Conservation (phyloP, 441 rosid genomes). For the Brassica balearica region DNA sequence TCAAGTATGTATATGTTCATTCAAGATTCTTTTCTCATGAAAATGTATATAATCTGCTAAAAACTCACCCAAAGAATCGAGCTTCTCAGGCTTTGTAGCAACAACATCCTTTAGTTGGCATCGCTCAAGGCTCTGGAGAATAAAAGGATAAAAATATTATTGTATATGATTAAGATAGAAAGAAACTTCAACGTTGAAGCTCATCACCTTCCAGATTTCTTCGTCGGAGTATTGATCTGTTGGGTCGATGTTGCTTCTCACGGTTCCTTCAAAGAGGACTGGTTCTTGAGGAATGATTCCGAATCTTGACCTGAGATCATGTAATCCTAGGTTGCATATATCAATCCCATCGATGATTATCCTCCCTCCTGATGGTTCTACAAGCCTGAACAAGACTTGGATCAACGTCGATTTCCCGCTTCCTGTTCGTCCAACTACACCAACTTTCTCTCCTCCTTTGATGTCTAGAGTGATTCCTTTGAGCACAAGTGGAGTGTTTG, state of each 20-base stretch:
- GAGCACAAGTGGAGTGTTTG: conserved; percentile 85
- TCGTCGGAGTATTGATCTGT: conserved; percentile 75
- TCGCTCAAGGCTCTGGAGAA: conserved; percentile 70
- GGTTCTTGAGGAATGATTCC: conserved; percentile 98
- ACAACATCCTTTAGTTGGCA: conserved; percentile 84
- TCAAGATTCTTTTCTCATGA: not conserved
- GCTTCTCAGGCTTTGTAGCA: conserved; percentile 80
- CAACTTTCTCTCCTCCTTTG: conserved; percentile 88
- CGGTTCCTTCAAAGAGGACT: conserved; percentile 94
- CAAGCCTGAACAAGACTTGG: conserved; percentile 89
- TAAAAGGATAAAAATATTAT: not conserved
- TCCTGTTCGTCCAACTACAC: conserved; percentile 94
- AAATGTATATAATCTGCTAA: not conserved
- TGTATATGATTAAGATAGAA: not conserved
- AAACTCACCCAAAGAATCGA: conserved; percentile 72
- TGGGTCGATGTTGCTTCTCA: conserved; percentile 90
- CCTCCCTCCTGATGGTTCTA: conserved; percentile 85
- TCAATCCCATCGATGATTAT: conserved; percentile 83
- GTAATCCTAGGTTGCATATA: conserved; percentile 75
- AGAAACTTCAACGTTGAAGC: not conserved
- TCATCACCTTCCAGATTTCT: conserved; percentile 79
- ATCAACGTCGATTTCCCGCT: conserved; percentile 94
- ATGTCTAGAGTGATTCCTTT: conserved; percentile 83
- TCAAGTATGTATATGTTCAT: not conserved
- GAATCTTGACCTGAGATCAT: conserved; percentile 87